These are phyloP conservation scores for Akanthomyces lecanii DNA, from an alignment of 2,329 filamentous ascomycete genomes.

Conservation along the genomic window DNA sequence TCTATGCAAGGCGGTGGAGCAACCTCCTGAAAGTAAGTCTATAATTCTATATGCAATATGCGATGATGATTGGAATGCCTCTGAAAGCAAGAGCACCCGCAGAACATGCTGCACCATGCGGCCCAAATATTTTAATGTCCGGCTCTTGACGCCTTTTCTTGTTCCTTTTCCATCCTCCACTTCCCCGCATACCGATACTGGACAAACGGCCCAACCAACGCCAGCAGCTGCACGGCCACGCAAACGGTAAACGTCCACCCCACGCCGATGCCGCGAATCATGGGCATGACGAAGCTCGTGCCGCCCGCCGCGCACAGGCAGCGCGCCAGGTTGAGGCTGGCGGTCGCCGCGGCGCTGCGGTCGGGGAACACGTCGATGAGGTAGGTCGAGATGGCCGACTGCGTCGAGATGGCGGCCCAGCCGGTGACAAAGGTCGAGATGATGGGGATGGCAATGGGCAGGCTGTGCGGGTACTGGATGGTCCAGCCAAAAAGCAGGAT, in stretches of 20 bases:
- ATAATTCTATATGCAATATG: background rate
- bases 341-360: constrained; percentile 47
- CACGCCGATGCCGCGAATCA: constrained; percentile 43
- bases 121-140: background rate
- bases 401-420: constrained; percentile 46
- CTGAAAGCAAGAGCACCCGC: too few species aligned
- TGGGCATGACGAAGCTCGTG: constrained; percentile 46
- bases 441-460: constrained; percentile 48
- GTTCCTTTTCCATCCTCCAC: constrained; percentile 32
- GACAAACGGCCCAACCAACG: constrained; percentile 40
- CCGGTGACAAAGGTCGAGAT: constrained; percentile 48
- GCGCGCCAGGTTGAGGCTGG: constrained; percentile 48
- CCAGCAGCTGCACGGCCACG: constrained; percentile 38
- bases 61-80: background rate
- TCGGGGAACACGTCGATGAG: constrained; percentile 50
- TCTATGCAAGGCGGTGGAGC: background rate
- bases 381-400: constrained; percentile 47
- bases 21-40: background rate
- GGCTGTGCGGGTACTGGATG: constrained; percentile 36
- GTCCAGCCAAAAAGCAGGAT: constrained; percentile 51
- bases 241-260: constrained; percentile 46
- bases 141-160: background rate
- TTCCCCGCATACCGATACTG: constrained; percentile 38
- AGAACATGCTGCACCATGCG: background rate
- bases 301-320: constrained; percentile 50